Base-by-base conservation (phyloP, 2,329 filamentous ascomycete species). In the Exophiala viscosa region DNA sequence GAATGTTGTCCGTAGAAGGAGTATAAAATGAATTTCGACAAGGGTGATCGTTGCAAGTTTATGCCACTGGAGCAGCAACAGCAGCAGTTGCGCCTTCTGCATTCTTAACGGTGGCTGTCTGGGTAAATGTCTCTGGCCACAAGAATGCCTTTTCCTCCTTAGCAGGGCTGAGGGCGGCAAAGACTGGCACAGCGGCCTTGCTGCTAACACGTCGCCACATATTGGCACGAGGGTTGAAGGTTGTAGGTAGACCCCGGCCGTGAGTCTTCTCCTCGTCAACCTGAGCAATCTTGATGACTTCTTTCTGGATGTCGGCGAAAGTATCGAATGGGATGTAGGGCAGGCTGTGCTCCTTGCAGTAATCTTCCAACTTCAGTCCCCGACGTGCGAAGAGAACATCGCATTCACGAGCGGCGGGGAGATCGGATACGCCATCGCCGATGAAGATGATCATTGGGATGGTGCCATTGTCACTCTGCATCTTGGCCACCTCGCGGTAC, bases 361-460 rank as follows among this genome's bases (percentile, higher is more conserved):
- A 84, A 63, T 85, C 80, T 67, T 87, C 84, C 13, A 87, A 72
- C 1, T 80, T 72, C 35, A 87, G 71, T 0, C 84, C 83, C n/a
- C 78, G 76, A 9, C 84, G 77, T 0, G 84, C 83, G 62, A 87
- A 87, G 9, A 87, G 76, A 0, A 87, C 80, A 63, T 87, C 84
- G 1, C 84, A 82, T 63, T 87, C 77, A 28, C 82, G 74, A 1
- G 84, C 83, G 2, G 83, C 84, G 0, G 84, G 77, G 1, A 87
- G 74, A 63, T 87, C 84, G 0, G 81, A 85, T 5, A 87, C 82
- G 17, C 84, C 84, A 62, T 87, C 84, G 44, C 84, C 84, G 59
- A 87, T 85, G 69, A 87, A 87, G 47, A 87, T 73, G 60, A 87
- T 84, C 46, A 86, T 71, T 0, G 84, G 84, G 42, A 86, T 77